Conservation (phyloP, 768 basidiomycete genomes). For the Russula virescens region DNA sequence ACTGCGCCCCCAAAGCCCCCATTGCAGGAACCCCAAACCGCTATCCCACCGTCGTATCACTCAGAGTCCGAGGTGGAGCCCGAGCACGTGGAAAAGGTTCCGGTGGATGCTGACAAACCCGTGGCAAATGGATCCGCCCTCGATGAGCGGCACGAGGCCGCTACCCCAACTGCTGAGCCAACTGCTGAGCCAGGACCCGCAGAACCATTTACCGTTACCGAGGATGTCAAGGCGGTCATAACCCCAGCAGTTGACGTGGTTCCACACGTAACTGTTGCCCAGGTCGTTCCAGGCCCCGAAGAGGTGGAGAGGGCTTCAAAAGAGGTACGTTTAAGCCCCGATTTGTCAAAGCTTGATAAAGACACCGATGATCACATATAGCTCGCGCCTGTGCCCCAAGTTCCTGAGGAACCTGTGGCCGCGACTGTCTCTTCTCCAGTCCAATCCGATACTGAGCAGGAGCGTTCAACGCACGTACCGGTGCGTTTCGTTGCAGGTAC, state of each 20-base stretch:
- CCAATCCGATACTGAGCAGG: neutral
- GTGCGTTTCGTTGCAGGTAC: neutral
- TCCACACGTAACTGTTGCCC: neutral
- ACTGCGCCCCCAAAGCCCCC: constrained; percentile 24
- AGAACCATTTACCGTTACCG: neutral
- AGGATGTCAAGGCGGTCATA: neutral
- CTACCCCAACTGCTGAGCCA: neutral
- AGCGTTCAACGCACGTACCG: constrained; percentile 18
- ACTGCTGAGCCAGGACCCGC: neutral
- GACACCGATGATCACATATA: neutral
- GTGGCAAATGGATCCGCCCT: constrained; percentile 9
- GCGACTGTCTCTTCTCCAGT: neutral
- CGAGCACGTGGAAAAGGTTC: constrained; percentile 8
- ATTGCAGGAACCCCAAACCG: neutral
- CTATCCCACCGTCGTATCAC: neutral
- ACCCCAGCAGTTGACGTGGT: constrained; percentile 1
- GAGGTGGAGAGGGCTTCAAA: constrained; percentile 10
- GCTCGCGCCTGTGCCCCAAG: constrained; percentile 1
- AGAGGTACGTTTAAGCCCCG: constrained; percentile 1
- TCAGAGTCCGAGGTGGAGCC: constrained; percentile 6
- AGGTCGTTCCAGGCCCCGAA: constrained; percentile 12
- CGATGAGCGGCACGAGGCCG: constrained; percentile 3
- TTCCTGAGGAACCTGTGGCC: neutral
- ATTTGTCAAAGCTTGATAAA: neutral
- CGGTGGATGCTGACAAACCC: neutral